Percentiles rank a stretch among this genome's conserved stretches.
Evolutionary conservation across 139 green algal genomes (phyloP).

Genomic region (Chlorella sp.): DNA sequence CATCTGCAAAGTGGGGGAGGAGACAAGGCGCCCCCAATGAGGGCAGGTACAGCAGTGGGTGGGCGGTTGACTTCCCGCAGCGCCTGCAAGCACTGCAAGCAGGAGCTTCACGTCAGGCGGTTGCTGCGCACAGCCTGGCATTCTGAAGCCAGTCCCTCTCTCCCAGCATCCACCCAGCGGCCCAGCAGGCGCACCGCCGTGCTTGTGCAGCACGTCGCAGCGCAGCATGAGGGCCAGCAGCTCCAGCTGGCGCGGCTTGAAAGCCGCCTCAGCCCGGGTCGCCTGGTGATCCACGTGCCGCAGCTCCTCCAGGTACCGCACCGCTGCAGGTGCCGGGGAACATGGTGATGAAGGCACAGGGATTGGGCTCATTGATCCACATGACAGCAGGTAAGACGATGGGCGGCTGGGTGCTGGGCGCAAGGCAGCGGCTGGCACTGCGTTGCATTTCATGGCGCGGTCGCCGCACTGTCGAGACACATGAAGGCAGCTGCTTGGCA

Average conservation of each 20-base stretch:
- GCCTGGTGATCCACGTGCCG: slow-evolving; percentile 25
- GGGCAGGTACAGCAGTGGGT: too few species aligned
- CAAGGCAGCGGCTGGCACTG: too few species aligned
- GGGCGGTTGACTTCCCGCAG: too few species aligned
- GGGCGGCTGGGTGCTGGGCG: background rate
- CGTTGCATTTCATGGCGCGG: too few species aligned
- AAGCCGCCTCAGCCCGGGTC: background rate
- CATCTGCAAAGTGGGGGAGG: background rate
- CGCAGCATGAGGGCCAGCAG: slow-evolving; percentile 35
- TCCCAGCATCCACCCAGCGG: too few species aligned
- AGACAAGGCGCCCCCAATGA: too few species aligned
- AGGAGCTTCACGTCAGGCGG: too few species aligned
- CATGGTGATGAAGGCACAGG: background rate
- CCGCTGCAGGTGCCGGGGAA: background rate
- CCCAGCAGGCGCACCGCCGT: background rate
- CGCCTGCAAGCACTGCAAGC: too few species aligned
- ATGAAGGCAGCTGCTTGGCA: too few species aligned
- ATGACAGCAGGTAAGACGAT: background rate
- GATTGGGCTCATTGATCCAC: background rate
- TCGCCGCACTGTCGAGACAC: background rate
- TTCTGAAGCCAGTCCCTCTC: too few species aligned
- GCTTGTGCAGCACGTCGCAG: slow-evolving; percentile 31
- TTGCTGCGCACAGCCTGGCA: too few species aligned
- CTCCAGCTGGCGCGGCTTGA: slow-evolving; percentile 27
- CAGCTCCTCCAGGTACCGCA: slow-evolving; percentile 25